These are phyloP conservation scores for Candida neerlandica DNA, from an alignment of 1,139 yeast species.

Conservation along the genomic window DNA sequence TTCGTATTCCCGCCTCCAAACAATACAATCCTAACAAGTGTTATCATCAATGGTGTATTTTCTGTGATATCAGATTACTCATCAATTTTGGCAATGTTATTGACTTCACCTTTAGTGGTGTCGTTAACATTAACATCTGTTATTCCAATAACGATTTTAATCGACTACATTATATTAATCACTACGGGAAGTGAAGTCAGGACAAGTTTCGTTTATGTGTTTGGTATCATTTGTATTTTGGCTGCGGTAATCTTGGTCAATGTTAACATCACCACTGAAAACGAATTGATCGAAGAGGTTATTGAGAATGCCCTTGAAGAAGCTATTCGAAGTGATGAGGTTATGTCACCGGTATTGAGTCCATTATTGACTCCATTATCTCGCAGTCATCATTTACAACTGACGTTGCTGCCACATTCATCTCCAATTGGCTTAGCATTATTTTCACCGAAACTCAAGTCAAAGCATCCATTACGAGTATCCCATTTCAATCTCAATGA, in stretches of 20 bases:
- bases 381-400: constrained; percentile 5
- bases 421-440: constrained; percentile 5
- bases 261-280: constrained; percentile 43
- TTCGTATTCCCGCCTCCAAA: constrained; percentile 48
- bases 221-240: constrained; percentile 51
- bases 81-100: constrained; percentile 51
- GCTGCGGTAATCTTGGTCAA: constrained; percentile 51
- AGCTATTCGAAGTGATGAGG: constrained; percentile 49
- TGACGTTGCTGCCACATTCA: constrained; percentile 2
- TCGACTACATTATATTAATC: constrained; percentile 40
- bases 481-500: constrained; percentile 21
- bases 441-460: constrained; percentile 7
- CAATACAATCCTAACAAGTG: constrained; percentile 31
- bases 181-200: constrained; percentile 22
- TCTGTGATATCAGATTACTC: constrained; percentile 53
- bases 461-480: constrained; percentile 8
- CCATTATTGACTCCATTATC: constrained; percentile 34
- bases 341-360: constrained; percentile 48
- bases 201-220: constrained; percentile 36
- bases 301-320: constrained; percentile 52
- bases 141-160: constrained; percentile 53
- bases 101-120: constrained; percentile 57
- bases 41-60: constrained; percentile 45
- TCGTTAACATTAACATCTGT: constrained; percentile 54
- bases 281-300: constrained; percentile 49